Percentiles rank a stretch among this genome's conserved stretches.
These are phyloP conservation scores for Symbiodinium natans DNA, from an alignment of 73 alveolate genomes.

Conservation along the genomic window DNA sequence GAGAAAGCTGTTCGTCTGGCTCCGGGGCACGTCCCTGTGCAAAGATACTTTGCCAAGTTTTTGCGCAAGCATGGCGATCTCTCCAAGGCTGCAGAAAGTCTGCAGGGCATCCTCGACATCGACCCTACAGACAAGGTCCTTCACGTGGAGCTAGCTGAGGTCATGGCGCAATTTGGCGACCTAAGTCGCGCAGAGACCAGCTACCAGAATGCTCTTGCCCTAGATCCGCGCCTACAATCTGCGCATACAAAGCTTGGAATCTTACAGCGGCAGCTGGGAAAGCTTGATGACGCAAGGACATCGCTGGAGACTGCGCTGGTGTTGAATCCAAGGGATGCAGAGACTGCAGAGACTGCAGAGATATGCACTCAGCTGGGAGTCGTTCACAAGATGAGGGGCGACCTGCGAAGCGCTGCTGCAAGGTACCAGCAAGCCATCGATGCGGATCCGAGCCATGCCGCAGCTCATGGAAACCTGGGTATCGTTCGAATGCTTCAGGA, in stretches of 20 bases:
- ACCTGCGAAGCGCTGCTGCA: background rate
- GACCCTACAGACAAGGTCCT: constrained; percentile 1
- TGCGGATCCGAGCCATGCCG: background rate
- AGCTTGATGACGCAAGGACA: background rate
- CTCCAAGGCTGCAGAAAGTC: background rate
- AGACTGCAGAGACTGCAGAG: too few species aligned
- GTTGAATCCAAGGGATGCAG: background rate
- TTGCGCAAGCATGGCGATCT: background rate
- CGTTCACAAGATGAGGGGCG: constrained; percentile 5
- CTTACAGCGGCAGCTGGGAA: background rate
- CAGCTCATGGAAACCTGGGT: background rate
- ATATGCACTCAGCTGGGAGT: constrained; percentile 13
- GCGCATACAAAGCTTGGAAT: background rate
- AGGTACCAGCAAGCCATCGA: background rate
- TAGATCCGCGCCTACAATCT: background rate
- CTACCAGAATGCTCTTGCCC: background rate
- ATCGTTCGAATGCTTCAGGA: background rate
- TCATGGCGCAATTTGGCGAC: background rate
- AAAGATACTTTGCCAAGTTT: background rate
- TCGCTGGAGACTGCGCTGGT: constrained; percentile 10
- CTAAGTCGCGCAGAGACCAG: background rate
- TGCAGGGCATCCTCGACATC: background rate
- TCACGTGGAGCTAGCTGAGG: constrained; percentile 1
- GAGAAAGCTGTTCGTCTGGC: background rate
- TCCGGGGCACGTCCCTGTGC: background rate